Conservation (phyloP, 257 asterid species). For the Solanum boliviense region DNA sequence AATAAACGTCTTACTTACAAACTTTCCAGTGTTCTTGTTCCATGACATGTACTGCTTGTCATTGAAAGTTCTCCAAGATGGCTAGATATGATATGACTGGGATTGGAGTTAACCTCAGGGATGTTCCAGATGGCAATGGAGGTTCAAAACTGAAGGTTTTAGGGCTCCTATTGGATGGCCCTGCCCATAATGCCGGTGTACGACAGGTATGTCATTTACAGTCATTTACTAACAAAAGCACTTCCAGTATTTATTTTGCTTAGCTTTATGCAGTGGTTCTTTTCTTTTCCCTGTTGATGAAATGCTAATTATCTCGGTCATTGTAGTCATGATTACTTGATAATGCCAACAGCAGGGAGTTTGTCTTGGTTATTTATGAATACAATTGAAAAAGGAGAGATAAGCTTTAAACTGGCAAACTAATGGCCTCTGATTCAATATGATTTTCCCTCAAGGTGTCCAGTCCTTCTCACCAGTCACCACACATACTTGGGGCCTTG, state of each 20-base stretch:
- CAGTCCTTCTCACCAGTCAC: background rate
- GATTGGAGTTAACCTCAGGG: conserved; percentile 87
- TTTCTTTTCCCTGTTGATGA: background rate
- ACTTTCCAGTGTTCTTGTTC: conserved; percentile 60
- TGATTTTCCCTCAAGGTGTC: background rate
- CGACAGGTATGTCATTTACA: conserved; percentile 51
- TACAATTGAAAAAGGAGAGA: background rate
- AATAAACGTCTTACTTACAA: conserved; percentile 23
- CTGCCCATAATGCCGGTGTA: conserved; percentile 84
- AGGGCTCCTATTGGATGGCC: conserved; percentile 93
- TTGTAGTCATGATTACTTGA: background rate
- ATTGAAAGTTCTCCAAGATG: conserved; percentile 91
- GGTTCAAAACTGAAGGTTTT: conserved; percentile 67
- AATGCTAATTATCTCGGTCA: background rate
- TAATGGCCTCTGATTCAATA: background rate
- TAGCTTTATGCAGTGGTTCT: background rate
- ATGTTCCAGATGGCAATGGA: conserved; percentile 75
- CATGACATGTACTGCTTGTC: conserved; percentile 51
- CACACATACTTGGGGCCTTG: background rate
- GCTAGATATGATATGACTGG: conserved; percentile 95
- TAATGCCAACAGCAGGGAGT: background rate
- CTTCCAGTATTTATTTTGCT: background rate
- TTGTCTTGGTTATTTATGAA: background rate
- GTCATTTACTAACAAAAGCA: background rate
- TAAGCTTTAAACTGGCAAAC: background rate